Conservation (phyloP, 257 asterid species). For the Solanum arcanum region DNA sequence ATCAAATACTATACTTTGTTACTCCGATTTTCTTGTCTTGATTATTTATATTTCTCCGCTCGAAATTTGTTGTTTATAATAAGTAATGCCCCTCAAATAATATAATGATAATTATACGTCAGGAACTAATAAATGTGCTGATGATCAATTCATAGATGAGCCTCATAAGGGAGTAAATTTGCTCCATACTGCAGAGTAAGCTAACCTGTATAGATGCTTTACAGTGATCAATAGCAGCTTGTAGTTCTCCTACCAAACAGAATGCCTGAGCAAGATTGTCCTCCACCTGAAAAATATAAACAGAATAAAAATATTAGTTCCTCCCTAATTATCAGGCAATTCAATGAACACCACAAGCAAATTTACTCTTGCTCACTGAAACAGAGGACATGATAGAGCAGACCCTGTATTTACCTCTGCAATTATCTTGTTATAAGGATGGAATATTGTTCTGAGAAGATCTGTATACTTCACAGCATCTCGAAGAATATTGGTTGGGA, state of each 20-base stretch:
- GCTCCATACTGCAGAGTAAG: neutral
- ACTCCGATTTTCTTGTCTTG: neutral
- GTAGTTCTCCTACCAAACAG: constrained; percentile 55
- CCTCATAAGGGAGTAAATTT: neutral
- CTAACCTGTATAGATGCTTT: constrained; percentile 63
- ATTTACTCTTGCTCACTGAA: neutral
- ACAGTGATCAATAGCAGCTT: constrained; percentile 62
- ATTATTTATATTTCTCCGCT: neutral
- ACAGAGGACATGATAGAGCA: neutral
- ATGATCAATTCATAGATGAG: neutral
- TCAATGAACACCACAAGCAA: neutral
- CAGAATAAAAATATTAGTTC: neutral
- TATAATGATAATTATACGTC: neutral
- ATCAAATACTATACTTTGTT: neutral
- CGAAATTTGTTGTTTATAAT: neutral
- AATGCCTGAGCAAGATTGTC: constrained; percentile 70
- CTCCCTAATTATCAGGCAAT: neutral
- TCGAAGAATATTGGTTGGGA: constrained; percentile 14
- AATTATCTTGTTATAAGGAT: constrained; percentile 70
- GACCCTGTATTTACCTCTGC: constrained; percentile 54
- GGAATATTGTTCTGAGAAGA: constrained; percentile 29
- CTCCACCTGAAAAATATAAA: constrained; percentile 41
- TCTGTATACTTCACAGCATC: constrained; percentile 35
- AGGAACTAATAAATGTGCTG: neutral
- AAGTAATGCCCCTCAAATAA: neutral